Evolutionary conservation across 164 flowering plant species (phyloP).

Genomic region (Dillenia turbinata): DNA sequence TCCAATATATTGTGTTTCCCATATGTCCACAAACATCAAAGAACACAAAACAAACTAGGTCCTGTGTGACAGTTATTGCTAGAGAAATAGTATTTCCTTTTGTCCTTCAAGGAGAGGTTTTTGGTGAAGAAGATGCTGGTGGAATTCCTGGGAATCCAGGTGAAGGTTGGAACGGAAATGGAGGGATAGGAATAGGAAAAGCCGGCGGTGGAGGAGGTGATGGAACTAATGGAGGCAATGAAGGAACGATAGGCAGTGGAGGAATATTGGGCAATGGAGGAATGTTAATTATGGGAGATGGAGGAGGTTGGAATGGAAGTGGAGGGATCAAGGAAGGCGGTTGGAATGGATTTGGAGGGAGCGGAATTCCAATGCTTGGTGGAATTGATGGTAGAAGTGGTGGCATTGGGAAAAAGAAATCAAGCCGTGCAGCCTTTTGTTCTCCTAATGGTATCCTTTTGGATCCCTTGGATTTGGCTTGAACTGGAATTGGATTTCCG

Average conservation of each 20-base stretch:
- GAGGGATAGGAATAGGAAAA: slow-evolving; percentile 29
- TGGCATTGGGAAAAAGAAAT: slow-evolving; percentile 12
- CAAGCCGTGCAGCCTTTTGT: slow-evolving; percentile 4
- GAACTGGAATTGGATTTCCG: background rate
- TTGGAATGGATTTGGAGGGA: slow-evolving; percentile 34
- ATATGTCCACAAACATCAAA: too few relatives aligned
- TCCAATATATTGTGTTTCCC: too few relatives aligned
- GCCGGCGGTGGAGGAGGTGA: slow-evolving; percentile 24
- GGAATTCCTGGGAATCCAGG: slow-evolving; percentile 53
- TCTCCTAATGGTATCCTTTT: background rate
- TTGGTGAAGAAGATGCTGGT: slow-evolving; percentile 32
- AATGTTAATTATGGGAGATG: slow-evolving; percentile 15
- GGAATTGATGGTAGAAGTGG: slow-evolving; percentile 16
- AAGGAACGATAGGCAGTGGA: slow-evolving; percentile 23
- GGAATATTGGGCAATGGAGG: slow-evolving; percentile 28
- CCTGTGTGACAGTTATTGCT: slow-evolving; percentile 3
- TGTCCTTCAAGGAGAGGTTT: slow-evolving; percentile 25
- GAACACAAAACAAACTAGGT: too few relatives aligned
- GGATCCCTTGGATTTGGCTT: background rate
- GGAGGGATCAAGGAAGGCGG: slow-evolving; percentile 1
- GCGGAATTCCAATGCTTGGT: slow-evolving; percentile 18
- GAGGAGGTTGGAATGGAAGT: slow-evolving; percentile 20
- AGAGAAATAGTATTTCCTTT: background rate
- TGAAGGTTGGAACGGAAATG: slow-evolving; percentile 26
- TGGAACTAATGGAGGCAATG: slow-evolving; percentile 15